These are phyloP conservation scores for Trichoderma erinaceum DNA, from an alignment of 495 filamentous ascomycete genomes.

Conservation along the genomic window DNA sequence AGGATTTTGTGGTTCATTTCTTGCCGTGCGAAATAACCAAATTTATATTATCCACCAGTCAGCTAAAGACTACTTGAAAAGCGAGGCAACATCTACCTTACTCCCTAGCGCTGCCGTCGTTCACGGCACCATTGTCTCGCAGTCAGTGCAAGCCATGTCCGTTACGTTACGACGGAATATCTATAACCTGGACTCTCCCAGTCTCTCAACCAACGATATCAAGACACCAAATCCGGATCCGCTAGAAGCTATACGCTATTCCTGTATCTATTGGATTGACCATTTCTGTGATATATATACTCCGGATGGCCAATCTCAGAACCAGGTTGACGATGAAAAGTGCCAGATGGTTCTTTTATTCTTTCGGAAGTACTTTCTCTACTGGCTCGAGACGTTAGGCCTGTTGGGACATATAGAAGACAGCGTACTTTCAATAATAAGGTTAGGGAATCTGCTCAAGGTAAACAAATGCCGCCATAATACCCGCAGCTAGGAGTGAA, in stretches of 20 bases:
- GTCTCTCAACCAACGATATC: neutral
- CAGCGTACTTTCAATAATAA: neutral
- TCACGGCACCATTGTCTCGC: neutral
- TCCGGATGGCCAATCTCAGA: neutral
- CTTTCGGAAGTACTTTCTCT: neutral
- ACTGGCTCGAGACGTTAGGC: neutral
- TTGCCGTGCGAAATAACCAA: neutral
- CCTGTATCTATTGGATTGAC: conserved; percentile 35
- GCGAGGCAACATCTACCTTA: neutral
- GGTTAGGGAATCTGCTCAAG: neutral
- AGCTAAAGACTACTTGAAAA: neutral
- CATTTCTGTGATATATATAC: conserved; percentile 26
- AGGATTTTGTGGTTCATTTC: neutral
- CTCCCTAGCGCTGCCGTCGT: neutral
- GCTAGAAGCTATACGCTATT: conserved; percentile 28
- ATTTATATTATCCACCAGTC: neutral
- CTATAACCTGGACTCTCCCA: neutral
- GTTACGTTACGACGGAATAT: neutral
- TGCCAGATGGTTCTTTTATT: neutral
- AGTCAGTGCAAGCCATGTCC: neutral
- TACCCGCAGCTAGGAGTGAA: too few relatives aligned
- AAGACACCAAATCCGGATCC: conserved; percentile 27
- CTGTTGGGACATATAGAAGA: neutral
- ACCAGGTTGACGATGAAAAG: neutral
- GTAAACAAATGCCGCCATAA: neutral